These are phyloP conservation scores for Limonium bicolor DNA, from an alignment of 148 eudicot species.

Conservation along the genomic window DNA sequence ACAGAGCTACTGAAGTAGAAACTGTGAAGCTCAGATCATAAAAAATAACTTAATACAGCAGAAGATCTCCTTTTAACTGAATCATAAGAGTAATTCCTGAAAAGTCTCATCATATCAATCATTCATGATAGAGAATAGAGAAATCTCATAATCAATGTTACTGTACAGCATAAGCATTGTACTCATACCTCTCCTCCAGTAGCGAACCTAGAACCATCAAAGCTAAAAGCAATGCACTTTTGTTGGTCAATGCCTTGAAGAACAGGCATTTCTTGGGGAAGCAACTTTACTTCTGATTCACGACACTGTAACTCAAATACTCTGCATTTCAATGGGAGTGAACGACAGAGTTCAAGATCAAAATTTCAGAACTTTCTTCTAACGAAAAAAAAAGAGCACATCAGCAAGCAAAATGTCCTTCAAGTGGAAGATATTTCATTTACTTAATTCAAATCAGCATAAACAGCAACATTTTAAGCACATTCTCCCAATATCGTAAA, in stretches of 20 bases:
- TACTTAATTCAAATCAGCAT: no score
- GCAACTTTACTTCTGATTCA: conserved; percentile 30
- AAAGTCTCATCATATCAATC: neutral
- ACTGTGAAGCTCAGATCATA: neutral
- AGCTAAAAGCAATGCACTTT: conserved; percentile 68
- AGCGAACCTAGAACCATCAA: conserved; percentile 83
- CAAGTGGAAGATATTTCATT: no score
- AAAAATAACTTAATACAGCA: neutral
- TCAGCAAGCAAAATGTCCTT: no score
- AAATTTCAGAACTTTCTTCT: neutral
- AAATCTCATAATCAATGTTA: neutral
- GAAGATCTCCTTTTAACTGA: no score
- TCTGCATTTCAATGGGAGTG: conserved; percentile 36
- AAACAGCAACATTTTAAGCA: no score
- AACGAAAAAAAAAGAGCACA: neutral
- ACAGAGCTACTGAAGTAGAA: neutral
- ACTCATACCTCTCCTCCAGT: conserved; percentile 71
- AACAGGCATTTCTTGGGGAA: conserved; percentile 37
- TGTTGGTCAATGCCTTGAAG: conserved; percentile 64
- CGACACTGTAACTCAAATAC: conserved; percentile 40
- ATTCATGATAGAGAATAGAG: neutral
- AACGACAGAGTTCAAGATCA: no score
- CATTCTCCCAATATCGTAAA: no score
- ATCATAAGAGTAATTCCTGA: no score
- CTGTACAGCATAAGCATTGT: neutral